A percentile compares a stretch with the other conserved stretches of the same genome.
Conservation (phyloP, 2,329 filamentous ascomycete genomes). For the Talaromyces amestolkiae region DNA sequence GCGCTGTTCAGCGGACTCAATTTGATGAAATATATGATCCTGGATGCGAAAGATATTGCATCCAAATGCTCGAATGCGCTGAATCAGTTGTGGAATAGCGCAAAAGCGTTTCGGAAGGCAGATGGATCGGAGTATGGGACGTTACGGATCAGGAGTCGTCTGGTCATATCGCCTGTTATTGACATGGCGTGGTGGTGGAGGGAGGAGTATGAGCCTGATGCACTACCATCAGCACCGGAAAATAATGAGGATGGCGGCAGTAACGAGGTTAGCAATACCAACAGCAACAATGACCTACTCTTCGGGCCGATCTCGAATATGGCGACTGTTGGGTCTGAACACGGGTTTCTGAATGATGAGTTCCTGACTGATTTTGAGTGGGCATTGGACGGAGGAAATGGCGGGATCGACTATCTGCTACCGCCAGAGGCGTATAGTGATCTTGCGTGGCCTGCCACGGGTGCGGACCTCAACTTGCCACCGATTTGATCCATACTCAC, state of each 20-base stretch:
- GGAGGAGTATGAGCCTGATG: constrained; percentile 38
- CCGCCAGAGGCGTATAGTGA: constrained; percentile 27
- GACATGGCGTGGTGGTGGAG: constrained; percentile 46
- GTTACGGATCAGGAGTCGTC: constrained; percentile 41
- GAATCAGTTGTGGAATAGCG: constrained; percentile 43
- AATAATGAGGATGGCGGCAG: neutral
- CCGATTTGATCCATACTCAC: neutral
- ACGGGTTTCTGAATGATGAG: constrained; percentile 33
- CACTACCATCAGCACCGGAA: constrained; percentile 15
- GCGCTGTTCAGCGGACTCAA: constrained; percentile 40
- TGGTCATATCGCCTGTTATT: constrained; percentile 37
- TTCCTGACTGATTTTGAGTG: constrained; percentile 42
- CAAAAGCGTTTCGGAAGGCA: constrained; percentile 38
- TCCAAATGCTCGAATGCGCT: constrained; percentile 35
- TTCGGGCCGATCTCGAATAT: constrained; percentile 5
- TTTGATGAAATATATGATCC: constrained; percentile 38
- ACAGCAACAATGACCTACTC: neutral
- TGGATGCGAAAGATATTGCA: constrained; percentile 36
- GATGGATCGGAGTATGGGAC: constrained; percentile 37
- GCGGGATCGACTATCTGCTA: constrained; percentile 26
- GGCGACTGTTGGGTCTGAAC: constrained; percentile 4
- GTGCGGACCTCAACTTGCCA: neutral
- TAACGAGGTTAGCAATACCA: constrained; percentile 12
- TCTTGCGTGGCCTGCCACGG: constrained; percentile 23
- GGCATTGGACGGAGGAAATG: constrained; percentile 29